Percentiles rank a stretch among this genome's conserved stretches.
Conservation (phyloP, 805 yeast genomes). For the Nakazawaea wickerhamii region DNA sequence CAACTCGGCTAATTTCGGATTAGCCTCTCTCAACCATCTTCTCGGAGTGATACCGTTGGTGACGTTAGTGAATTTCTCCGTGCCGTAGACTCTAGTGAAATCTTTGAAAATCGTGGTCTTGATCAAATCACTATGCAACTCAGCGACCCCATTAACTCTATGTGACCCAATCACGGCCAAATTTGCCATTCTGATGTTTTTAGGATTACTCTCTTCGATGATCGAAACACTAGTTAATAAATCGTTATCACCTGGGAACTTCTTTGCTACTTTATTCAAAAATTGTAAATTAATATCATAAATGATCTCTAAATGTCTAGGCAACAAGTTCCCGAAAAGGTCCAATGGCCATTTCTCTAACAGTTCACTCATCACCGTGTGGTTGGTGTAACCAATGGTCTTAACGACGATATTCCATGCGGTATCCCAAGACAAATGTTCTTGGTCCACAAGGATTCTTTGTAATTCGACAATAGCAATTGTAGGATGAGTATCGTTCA, state of each 20-base stretch:
- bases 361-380: conserved; percentile 93
- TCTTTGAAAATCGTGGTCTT: conserved; percentile 86
- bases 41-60: conserved; percentile 96
- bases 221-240: conserved; percentile 69
- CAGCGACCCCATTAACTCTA: conserved; percentile 94
- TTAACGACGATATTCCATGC: conserved; percentile 82
- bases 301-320: conserved; percentile 87
- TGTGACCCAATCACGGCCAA: conserved; percentile 91
- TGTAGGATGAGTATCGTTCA: conserved; percentile 94
- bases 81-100: conserved; percentile 78
- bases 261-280: conserved; percentile 66
- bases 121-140: conserved; percentile 86
- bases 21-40: conserved; percentile 94
- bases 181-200: conserved; percentile 87
- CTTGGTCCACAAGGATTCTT: conserved; percentile 79
- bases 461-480: conserved; percentile 86
- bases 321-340: conserved; percentile 69
- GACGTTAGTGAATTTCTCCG: conserved; percentile 81
- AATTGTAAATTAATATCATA: conserved; percentile 80
- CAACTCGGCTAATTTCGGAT: conserved; percentile 71
- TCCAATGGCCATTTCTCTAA: conserved; percentile 94
- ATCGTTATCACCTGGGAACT: conserved; percentile 70
- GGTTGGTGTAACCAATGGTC: conserved; percentile 90
- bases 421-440: conserved; percentile 71
- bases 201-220: conserved; percentile 76